Evolutionary conservation across 192 early-diverging fungal species (phyloP), one percentile per base, ranked within the genome.

Genomic region (Rhizophagus prolifer): DNA sequence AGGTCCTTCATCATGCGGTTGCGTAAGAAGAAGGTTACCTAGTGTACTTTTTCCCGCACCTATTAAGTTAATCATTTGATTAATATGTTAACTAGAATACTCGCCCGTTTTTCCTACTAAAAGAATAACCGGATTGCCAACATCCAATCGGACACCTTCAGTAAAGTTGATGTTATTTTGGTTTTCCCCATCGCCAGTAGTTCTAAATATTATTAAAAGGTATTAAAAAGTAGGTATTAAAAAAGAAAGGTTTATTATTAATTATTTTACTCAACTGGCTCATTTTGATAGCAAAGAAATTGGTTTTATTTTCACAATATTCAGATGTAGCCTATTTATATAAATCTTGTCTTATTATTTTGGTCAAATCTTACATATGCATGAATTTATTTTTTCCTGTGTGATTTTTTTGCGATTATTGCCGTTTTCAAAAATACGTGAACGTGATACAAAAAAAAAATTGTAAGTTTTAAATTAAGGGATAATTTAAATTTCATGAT

Each of bases 11-110:
- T 58, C 71, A 58, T 54, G 23, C 36, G 30, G 16, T 21, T 60
- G 13, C 8, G 10, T 13, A 10, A 72, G 47, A 54, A 72, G 50
- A 1, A 72, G 38, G n/a, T 72, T 72, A n/a, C 47, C 71, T 4
- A 72, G 71, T 0, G 71, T 72, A 59, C 71, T 72, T 72, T 72
- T 72, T 54, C 71, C 71, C 13, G 71, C 54, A 13, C 71, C 71
- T 72, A 19, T n/a, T n/a, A n/a, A n/a, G 25, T 38, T 21, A 12
- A 41, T n/a, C 3, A 3, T 23, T 46, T 10, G 5, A 41, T 69
- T 41, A 69, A 41, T 31, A 31, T 41, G 12, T n/a, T n/a, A n/a
- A n/a, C n/a, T n/a, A 28, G 10, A 14, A 36, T 36, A 28, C 28
- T 21, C 46, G 41, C 67, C 67, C 46, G 67, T 69, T 69, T 69